Percentiles rank a stretch among this genome's conserved stretches.
Evolutionary conservation across 129 eudicot genomes (phyloP).

Genomic region (Pulicaria dysenterica): DNA sequence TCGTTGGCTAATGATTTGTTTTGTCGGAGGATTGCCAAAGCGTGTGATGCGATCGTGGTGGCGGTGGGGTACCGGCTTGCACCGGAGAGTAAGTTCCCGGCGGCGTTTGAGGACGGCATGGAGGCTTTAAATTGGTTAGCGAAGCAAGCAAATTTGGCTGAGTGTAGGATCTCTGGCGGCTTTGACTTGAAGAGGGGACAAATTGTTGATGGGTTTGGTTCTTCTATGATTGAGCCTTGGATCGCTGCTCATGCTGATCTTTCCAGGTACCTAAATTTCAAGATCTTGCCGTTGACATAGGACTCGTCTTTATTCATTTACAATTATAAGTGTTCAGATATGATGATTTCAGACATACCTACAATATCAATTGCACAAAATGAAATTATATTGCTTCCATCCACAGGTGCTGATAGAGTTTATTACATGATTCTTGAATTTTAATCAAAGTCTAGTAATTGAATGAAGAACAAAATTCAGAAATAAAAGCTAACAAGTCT

Average conservation of each 20-base stretch:
- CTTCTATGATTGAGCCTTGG: conserved; percentile 88
- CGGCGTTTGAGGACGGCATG: conserved; percentile 83
- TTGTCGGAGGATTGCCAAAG: conserved; percentile 67
- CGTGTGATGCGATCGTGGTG: conserved; percentile 79
- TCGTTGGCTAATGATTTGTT: conserved; percentile 73
- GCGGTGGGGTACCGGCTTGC: conserved; percentile 94
- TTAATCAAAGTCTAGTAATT: no score
- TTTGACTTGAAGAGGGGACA: conserved; percentile 42
- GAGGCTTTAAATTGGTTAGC: conserved; percentile 78
- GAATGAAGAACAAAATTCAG: neutral
- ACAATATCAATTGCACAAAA: neutral
- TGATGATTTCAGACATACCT: neutral
- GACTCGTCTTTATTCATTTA: neutral
- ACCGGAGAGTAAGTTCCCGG: conserved; percentile 82
- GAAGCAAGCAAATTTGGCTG: conserved; percentile 80
- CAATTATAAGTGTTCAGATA: conserved; percentile 2
- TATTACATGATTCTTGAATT: no score
- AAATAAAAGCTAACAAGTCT: neutral
- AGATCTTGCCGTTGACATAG: neutral
- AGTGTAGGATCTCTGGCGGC: conserved; percentile 49
- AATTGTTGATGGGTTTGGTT: conserved; percentile 73
- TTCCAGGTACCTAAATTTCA: conserved; percentile 60
- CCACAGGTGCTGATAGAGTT: no score
- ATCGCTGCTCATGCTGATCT: conserved; percentile 92
- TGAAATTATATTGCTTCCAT: neutral